Base-by-base conservation (phyloP, 2,329 filamentous ascomycete species). In the Penicillium sp. region DNA sequence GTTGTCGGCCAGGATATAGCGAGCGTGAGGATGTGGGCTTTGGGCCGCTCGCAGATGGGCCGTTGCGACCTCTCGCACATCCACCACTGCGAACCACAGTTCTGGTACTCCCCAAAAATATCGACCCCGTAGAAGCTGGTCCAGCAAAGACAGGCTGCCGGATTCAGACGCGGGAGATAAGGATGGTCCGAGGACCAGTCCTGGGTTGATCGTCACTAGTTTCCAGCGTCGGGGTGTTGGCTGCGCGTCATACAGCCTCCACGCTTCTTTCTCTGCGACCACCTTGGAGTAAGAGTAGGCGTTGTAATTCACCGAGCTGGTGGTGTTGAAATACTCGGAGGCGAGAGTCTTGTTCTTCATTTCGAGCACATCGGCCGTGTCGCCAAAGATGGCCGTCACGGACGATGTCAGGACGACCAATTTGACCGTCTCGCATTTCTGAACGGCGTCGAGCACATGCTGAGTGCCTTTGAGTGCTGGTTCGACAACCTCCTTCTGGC, bases 391-490 rank as follows among this genome's bases (percentile, higher is more conserved):
- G 7, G 43, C 43, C 14, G 38, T 34, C 14, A 35, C 17, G 3
- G 43, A 45, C 5, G 43, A 45, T 14, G 43, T 45, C 7, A 45
- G 10, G 14, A 45, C 39, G 15, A 45, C 35, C 5, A 38, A 39
- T 14, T 39, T 38, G 9, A 39, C 43, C 4, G 28, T 16, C 13
- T 33, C 38, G n/a, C n/a, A n/a, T 17, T 45, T 39, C 20, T 39
- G 31, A 4, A 39, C 38, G 4, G 43, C 43, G 21, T 39, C 38
- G 4, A 45, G 11, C 3, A 45, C 43, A 9, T 34, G 43, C 2
- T 41, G 28, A 6, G 43, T 45, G 13, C 43, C 43, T 4, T 42
- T 39, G 3, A 34, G 43, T 10, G 43, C 43, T 26, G 43, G 43
- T 2, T 25, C 17, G 10, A 45, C 42, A 25, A 45, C 11, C 9